Evolutionary conservation across 2,329 filamentous ascomycete species (phyloP).

Genomic region (Xylaria sp.): DNA sequence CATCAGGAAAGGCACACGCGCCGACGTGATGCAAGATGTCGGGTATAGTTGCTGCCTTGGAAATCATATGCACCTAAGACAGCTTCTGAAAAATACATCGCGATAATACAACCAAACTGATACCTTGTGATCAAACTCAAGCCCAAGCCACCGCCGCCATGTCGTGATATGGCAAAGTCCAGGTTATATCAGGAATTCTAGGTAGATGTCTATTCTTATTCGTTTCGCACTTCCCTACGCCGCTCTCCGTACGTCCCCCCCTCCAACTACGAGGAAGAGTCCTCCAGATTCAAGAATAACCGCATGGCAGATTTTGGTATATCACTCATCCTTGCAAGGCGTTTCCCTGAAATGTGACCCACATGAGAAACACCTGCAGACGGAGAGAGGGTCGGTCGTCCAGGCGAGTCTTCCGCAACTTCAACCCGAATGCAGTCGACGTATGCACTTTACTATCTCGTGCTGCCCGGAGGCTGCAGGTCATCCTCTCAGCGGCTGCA

Average conservation of each 20-base stretch:
- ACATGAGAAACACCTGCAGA: slow-evolving; percentile 15
- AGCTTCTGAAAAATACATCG: background rate
- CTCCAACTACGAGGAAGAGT: background rate
- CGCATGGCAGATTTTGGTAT: slow-evolving; percentile 6
- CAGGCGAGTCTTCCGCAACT: background rate
- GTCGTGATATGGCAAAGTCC: background rate
- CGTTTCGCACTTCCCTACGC: background rate
- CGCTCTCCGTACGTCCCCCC: slow-evolving; percentile 17
- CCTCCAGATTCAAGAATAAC: slow-evolving; percentile 4
- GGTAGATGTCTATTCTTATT: background rate
- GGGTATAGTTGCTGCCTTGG: background rate
- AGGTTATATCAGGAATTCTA: background rate
- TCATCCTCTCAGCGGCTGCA: background rate
- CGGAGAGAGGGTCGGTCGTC: background rate
- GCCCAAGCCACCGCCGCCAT: background rate
- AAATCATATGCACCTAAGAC: background rate
- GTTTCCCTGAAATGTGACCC: slow-evolving; percentile 18
- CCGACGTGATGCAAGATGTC: background rate
- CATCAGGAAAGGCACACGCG: background rate
- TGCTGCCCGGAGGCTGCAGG: slow-evolving; percentile 5
- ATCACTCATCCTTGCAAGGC: slow-evolving; percentile 21
- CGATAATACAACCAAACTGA: background rate
- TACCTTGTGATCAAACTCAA: background rate
- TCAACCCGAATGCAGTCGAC: background rate
- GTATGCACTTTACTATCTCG: background rate